These are phyloP conservation scores for Bombardia bombarda DNA, from an alignment of 495 filamentous ascomycete genomes.

Conservation along the genomic window DNA sequence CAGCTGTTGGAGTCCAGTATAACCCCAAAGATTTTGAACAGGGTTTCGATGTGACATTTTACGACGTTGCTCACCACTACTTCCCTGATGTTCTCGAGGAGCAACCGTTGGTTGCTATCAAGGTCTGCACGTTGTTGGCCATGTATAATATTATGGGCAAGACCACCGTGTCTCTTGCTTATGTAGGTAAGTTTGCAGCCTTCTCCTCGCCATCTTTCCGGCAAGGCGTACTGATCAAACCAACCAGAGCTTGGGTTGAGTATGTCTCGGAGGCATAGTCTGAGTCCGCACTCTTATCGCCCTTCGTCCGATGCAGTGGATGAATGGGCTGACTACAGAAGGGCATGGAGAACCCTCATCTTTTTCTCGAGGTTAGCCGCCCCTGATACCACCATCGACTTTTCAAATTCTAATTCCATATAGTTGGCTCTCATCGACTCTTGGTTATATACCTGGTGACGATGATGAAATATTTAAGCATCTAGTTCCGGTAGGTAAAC, in stretches of 20 bases:
- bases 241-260: conserved; percentile 20
- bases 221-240: background rate
- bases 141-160: conserved; percentile 26
- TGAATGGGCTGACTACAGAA: conserved; percentile 16
- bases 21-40: conserved; percentile 10
- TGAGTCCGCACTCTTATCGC: conserved; percentile 2
- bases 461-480: conserved; percentile 11
- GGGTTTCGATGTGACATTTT: conserved; percentile 10
- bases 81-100: conserved; percentile 18
- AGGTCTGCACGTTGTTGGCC: conserved; percentile 22
- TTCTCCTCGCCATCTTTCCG: background rate
- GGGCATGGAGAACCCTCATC: conserved; percentile 19
- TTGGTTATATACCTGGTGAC: conserved; percentile 22
- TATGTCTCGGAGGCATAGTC: conserved; percentile 15
- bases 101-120: conserved; percentile 19
- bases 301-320: background rate
- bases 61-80: conserved; percentile 13
- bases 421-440: conserved; percentile 26
- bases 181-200: conserved; percentile 15
- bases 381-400: background rate
- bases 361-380: conserved; percentile 18
- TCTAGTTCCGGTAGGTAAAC: conserved; percentile 12
- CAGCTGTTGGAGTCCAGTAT: conserved; percentile 23
- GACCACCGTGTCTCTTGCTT: conserved; percentile 18
- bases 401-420: background rate